Base-by-base conservation (phyloP, 257 asterid genomes). In the Avicennia marina region DNA sequence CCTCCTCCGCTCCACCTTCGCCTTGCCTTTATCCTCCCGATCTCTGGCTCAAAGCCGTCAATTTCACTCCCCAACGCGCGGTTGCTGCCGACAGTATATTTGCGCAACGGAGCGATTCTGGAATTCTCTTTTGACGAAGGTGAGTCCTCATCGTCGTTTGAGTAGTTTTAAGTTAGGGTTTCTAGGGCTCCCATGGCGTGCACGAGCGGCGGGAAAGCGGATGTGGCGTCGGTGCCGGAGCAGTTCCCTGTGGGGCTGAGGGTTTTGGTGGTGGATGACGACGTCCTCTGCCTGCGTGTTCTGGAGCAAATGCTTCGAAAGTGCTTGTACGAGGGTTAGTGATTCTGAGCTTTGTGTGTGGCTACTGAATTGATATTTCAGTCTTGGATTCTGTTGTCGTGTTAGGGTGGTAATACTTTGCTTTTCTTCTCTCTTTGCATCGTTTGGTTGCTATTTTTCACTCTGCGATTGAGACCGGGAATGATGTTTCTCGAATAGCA, bases 211-310 rank as follows among this genome's bases (percentile, higher is more conserved):
- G 72, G 70, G 1, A 60, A 33, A 44, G 31, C 53, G 44, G 76
- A 70, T 39, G 58, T 5, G 36, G 63, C 51, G 19, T 75, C 71
- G 25, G 81, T 74, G 69, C 57, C 88, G 62, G 87, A 82, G 58
- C 78, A 75, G 76, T 87, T 87, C 47, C 94, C 95, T 57, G 76
- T 15, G 46, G 95, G 95, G 48, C 72, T 87, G 58, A 87, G 84
- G 81, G 94, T 87, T 44, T 67, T 84, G 62, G 86, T 81, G 60
- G 95, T 87, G 71, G 95, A 87, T 20, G 95, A 87, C 41, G 88
- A 81, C 71, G 26, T 77, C 54, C 62, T 63, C 53, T 87, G 94
- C 72, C 69, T 87, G 51, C 81, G 76, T 29, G 76, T 87, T 40
- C 65, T 87, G 19, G 94, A 87, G 71, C 78, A 68, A 62, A 87